Evolutionary conservation across 2,329 filamentous ascomycete genomes (phyloP), one percentile per base, ranked within the genome.

Genomic region (Diaporthe capsici): DNA sequence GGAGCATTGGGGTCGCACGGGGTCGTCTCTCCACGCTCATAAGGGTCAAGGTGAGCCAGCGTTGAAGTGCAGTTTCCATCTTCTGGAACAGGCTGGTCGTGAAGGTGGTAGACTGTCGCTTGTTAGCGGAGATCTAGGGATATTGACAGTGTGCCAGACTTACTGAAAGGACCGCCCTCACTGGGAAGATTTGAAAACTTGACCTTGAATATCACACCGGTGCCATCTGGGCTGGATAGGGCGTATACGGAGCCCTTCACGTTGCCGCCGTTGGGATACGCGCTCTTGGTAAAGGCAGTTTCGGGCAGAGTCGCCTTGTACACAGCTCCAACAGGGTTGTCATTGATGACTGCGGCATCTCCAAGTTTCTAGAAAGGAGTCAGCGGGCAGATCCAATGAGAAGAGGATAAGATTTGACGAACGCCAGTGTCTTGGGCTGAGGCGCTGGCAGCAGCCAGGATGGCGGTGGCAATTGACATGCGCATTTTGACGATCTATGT

Each of bases 1-100:
- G 92, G 92, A 9, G 85, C 81, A 13, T 82, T 79, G 15, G 84
- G 51, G 80, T 95, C 87, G 84, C 94, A 96, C 7, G 88, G 80
- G 6, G 91, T 86, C 2, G 83, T 84, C 81, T 95, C 91, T 77
- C 91, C 91, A 70, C 93, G 92, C 68, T 87, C 82, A 82, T 88
- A 94, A 25, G 94, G 94, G 81, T 96, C 93, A 17, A 95, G 88
- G 81, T 96, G 94, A 2, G 86, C 90, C 5, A 90, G 86, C 1
- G 94, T 92, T 6, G 83, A 83, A 70, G 90, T 93, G 87, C 94
- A 96, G 88, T 95, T 94, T 78, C 94, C 94, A 77, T 91, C 85
- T 34, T 82, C 83, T 7, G 92, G 90, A 15, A 95, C 92, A 12
- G 91, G 90, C 25, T 86, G 80, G 71, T 88, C 89, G 84, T 96